Percentiles rank a stretch among this genome's conserved stretches.
Evolutionary conservation across 768 basidiomycete species (phyloP).

Genomic region (Leccinum subgranulosum): DNA sequence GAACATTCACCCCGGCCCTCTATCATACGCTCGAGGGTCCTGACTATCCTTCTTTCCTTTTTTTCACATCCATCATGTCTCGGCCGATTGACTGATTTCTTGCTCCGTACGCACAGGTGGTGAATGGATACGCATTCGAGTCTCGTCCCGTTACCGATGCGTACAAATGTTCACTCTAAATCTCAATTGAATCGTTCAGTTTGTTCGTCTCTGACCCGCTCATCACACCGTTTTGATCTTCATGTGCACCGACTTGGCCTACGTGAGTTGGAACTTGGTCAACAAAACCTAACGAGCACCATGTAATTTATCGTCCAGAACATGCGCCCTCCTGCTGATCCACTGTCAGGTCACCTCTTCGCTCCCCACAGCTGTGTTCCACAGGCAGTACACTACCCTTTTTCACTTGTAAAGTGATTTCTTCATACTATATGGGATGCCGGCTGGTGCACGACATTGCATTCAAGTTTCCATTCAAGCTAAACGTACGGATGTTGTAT

Average conservation of each 20-base stretch:
- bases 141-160: background rate
- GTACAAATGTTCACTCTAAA: background rate
- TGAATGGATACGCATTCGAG: background rate
- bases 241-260: slow-evolving; percentile 80
- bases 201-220: background rate
- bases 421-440: too few species aligned
- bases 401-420: too few species aligned
- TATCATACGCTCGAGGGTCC: slow-evolving; percentile 32
- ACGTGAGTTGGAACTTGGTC: slow-evolving; percentile 69
- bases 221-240: slow-evolving; percentile 56
- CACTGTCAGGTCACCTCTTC: too few species aligned
- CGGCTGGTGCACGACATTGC: too few species aligned
- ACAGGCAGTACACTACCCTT: too few species aligned
- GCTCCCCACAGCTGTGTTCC: too few species aligned
- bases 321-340: too few species aligned
- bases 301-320: background rate
- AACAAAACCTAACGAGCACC: slow-evolving; percentile 48
- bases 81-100: slow-evolving; percentile 1
- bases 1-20: slow-evolving; percentile 30
- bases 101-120: background rate
- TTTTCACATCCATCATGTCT: background rate
- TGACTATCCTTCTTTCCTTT: slow-evolving; percentile 13
- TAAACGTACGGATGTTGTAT: background rate
- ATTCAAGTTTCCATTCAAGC: background rate
- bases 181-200: background rate